These are phyloP conservation scores for Tulasnella sp. DNA, from an alignment of 768 basidiomycete species.

Conservation along the genomic window DNA sequence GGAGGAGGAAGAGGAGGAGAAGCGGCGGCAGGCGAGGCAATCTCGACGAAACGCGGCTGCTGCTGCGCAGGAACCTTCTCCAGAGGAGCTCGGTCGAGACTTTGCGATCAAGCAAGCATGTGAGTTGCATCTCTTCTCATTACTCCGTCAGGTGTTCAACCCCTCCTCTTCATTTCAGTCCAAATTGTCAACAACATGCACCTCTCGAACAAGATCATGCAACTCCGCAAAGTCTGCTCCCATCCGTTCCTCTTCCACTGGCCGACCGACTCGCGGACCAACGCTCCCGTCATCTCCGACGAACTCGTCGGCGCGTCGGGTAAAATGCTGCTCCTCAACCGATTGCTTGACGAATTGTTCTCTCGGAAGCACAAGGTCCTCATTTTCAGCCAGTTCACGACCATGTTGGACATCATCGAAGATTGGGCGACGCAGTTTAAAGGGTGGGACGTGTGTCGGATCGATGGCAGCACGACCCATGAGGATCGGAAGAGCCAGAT, in stretches of 20 bases:
- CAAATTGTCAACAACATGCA: slow-evolving; percentile 88
- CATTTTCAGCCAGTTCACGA: slow-evolving; percentile 78
- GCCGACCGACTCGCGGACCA: slow-evolving; percentile 61
- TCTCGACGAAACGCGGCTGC: slow-evolving; percentile 34
- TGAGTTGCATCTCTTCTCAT: slow-evolving; percentile 37
- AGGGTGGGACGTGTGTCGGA: slow-evolving; percentile 78
- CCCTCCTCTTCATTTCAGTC: slow-evolving; percentile 43
- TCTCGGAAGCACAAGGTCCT: slow-evolving; percentile 43
- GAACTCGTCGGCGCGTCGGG: slow-evolving; percentile 83
- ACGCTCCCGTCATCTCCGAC: slow-evolving; percentile 63
- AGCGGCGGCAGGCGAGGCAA: slow-evolving; percentile 41
- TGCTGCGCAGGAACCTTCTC: slow-evolving; percentile 42
- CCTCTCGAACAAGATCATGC: slow-evolving; percentile 94
- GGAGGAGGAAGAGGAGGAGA: slow-evolving; percentile 40
- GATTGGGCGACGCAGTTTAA: slow-evolving; percentile 88
- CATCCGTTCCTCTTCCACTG: slow-evolving; percentile 90
- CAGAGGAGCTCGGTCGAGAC: slow-evolving; percentile 53
- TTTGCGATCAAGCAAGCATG: slow-evolving; percentile 57
- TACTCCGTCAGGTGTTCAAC: neutral
- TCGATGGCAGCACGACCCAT: slow-evolving; percentile 85
- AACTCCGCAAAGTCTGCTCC: slow-evolving; percentile 91
- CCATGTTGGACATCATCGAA: slow-evolving; percentile 94
- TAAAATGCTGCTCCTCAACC: slow-evolving; percentile 95
- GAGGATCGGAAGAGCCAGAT: slow-evolving; percentile 79
- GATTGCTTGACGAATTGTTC: slow-evolving; percentile 80